Evolutionary conservation across 2,329 filamentous ascomycete genomes (phyloP).

Genomic region (Xylariaceae sp.): DNA sequence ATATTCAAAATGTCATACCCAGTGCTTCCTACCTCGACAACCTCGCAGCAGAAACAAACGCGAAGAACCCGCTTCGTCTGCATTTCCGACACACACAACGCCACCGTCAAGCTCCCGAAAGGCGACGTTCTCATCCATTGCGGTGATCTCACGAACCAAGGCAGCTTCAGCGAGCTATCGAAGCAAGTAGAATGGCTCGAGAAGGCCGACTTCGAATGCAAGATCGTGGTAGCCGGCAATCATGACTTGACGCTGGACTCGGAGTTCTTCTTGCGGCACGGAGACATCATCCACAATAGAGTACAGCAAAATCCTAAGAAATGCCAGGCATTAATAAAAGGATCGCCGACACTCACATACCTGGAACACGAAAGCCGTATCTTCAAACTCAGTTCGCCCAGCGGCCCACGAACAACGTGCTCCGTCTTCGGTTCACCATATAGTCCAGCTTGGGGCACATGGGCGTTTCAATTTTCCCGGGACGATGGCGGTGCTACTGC

Average conservation of each 20-base stretch:
- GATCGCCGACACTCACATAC: constrained; percentile 51
- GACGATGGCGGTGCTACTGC: constrained; percentile 14
- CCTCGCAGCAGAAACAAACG: constrained; percentile 16
- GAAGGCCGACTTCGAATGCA: constrained; percentile 62
- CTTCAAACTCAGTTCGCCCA: constrained; percentile 50
- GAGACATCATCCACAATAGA: constrained; percentile 53
- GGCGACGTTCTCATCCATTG: constrained; percentile 75
- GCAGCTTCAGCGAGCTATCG: constrained; percentile 56
- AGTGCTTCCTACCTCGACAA: not conserved
- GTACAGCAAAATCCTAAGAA: constrained; percentile 46
- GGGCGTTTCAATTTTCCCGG: constrained; percentile 63
- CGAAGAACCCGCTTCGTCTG: constrained; percentile 65
- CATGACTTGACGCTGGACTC: constrained; percentile 69
- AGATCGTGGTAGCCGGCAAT: constrained; percentile 70
- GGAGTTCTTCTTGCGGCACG: constrained; percentile 55
- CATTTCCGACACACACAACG: constrained; percentile 74
- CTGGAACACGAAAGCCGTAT: constrained; percentile 55
- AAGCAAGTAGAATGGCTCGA: constrained; percentile 65
- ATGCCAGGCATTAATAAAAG: constrained; percentile 52
- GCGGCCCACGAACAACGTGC: constrained; percentile 57
- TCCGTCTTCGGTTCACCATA: constrained; percentile 69
- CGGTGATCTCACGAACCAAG: constrained; percentile 73
- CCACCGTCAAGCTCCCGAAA: constrained; percentile 58
- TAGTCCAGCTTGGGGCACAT: constrained; percentile 50
- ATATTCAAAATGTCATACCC: not conserved